Evolutionary conservation across 208 protist genomes (phyloP).

Genomic region (Trypanosoma boissoni): DNA sequence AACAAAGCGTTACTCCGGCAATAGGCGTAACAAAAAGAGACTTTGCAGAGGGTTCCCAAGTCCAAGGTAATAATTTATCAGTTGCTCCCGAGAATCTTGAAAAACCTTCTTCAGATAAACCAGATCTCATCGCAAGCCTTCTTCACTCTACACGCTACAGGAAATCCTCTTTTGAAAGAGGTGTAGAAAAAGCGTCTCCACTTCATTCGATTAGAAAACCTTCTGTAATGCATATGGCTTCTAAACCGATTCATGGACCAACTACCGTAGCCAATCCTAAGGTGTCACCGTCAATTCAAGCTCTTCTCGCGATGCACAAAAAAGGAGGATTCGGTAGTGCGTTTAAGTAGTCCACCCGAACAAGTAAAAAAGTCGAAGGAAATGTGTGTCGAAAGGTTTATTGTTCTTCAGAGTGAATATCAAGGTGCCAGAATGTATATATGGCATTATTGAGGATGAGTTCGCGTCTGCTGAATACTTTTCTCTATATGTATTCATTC

Average conservation of each 20-base stretch:
- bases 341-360: constrained; percentile 26
- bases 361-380: no score
- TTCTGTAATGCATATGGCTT: constrained; percentile 6
- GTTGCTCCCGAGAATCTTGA: not conserved
- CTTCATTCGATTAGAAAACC: constrained; percentile 10
- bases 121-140: constrained; percentile 42
- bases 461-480: no score
- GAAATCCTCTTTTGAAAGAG: constrained; percentile 24
- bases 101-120: not conserved
- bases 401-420: no score
- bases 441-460: no score
- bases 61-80: not conserved
- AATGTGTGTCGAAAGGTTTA: no score
- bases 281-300: constrained; percentile 62
- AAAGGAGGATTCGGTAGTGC: constrained; percentile 13
- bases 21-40: no score
- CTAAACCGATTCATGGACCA: not conserved
- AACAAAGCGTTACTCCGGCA: no score
- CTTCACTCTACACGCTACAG: constrained; percentile 67
- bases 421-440: no score
- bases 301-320: constrained; percentile 60
- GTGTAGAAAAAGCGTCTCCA: not conserved
- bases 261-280: constrained; percentile 1
- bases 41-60: no score
- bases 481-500: no score